These are phyloP conservation scores for Naganishia sp. DNA, from an alignment of 1,284 basidiomycete genomes.

Conservation along the genomic window DNA sequence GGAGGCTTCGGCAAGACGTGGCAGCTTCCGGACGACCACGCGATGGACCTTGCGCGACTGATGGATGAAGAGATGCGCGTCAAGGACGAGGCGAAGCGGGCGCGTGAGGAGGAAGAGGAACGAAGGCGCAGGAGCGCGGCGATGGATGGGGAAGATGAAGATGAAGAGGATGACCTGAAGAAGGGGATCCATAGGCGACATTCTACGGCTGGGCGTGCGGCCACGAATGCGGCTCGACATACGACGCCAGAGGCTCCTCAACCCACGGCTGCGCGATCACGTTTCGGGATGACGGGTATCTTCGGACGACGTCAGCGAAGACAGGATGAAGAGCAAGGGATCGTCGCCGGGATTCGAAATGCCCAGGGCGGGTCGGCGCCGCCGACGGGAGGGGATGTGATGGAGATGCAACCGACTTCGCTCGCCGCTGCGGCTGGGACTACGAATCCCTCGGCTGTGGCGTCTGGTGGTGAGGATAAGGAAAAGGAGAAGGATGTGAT, in stretches of 20 bases:
- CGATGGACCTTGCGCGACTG: conserved; percentile 46
- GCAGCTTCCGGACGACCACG: conserved; percentile 66
- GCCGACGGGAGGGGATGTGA: conserved; percentile 36
- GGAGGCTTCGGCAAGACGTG: conserved; percentile 77
- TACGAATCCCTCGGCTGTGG: conserved; percentile 40
- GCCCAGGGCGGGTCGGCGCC: conserved; percentile 25
- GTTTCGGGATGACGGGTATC: conserved; percentile 23
- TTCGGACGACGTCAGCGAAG: conserved; percentile 24
- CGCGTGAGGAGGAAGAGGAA: conserved; percentile 33
- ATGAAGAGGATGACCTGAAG: conserved; percentile 17
- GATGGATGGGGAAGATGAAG: conserved; percentile 27
- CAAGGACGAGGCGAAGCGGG: conserved; percentile 35
- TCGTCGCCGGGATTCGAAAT: conserved; percentile 29
- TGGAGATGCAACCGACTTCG: conserved; percentile 54
- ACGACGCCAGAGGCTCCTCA: background rate
- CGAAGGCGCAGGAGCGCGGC: conserved; percentile 16
- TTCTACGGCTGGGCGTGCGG: background rate
- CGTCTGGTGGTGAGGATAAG: conserved; percentile 51
- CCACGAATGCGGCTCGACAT: background rate
- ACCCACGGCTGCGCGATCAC: background rate
- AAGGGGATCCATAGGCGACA: conserved; percentile 3
- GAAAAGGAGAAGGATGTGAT: conserved; percentile 55
- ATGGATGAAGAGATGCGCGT: conserved; percentile 35
- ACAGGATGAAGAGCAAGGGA: conserved; percentile 30
- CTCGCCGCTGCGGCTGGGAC: conserved; percentile 36